These are phyloP conservation scores for Anthracocystis setariae DNA, from an alignment of 1,284 basidiomycete genomes.

Conservation along the genomic window DNA sequence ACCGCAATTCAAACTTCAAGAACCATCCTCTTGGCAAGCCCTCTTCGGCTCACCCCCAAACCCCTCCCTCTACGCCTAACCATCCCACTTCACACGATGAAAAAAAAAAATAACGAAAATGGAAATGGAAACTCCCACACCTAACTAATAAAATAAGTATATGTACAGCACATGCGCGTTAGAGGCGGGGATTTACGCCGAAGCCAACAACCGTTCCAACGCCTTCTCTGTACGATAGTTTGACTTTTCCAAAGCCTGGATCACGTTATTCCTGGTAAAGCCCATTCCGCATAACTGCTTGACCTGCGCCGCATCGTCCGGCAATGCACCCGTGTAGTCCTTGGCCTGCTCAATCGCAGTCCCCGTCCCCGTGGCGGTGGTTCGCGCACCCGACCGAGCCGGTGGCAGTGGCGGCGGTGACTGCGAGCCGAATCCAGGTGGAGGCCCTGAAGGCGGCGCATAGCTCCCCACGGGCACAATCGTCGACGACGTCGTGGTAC, in stretches of 20 bases:
- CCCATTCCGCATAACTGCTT: conserved; percentile 66
- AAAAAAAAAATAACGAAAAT: neutral
- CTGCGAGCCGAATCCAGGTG: conserved; percentile 27
- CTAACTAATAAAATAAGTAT: neutral
- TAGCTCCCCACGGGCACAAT: conserved; percentile 29
- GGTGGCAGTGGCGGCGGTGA: conserved; percentile 22
- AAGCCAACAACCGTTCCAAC: conserved; percentile 58
- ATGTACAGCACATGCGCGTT: conserved; percentile 5
- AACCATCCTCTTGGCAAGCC: conserved; percentile 27
- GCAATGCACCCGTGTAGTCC: conserved; percentile 52
- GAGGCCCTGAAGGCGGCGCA: conserved; percentile 47
- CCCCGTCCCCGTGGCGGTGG: neutral
- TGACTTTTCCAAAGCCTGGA: conserved; percentile 62
- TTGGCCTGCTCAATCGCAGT: conserved; percentile 17
- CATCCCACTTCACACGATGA: conserved; percentile 1
- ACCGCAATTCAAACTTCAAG: neutral
- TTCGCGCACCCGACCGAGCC: conserved; percentile 11
- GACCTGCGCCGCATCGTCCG: conserved; percentile 63
- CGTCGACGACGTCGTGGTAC: conserved; percentile 16
- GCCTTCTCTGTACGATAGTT: conserved; percentile 66
- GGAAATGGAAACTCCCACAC: no score
- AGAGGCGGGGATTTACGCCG: conserved; percentile 3
- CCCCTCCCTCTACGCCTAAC: conserved; percentile 32
- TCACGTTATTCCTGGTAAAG: conserved; percentile 60
- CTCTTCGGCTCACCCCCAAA: conserved; percentile 29